These are phyloP conservation scores for Ballota nigra DNA, from an alignment of 257 asterid genomes.

Conservation along the genomic window DNA sequence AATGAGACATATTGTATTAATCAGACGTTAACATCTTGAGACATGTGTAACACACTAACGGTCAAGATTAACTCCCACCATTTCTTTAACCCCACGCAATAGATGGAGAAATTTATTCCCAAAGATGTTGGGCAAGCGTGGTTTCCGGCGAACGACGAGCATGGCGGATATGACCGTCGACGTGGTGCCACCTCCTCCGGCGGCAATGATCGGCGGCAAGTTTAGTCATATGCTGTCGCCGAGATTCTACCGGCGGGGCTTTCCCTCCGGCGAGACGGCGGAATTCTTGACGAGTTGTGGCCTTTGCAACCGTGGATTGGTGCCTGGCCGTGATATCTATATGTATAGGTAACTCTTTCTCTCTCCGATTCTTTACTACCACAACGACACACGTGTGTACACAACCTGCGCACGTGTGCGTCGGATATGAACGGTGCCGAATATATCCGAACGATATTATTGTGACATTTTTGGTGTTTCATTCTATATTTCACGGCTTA, in stretches of 20 bases:
- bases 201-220: slow-evolving; percentile 23
- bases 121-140: slow-evolving; percentile 43
- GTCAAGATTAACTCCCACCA: slow-evolving; percentile 25
- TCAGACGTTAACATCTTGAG: slow-evolving; percentile 23
- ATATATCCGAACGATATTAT: too few species aligned
- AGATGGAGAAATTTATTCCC: too few species aligned
- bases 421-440: too few species aligned
- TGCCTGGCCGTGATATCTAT: slow-evolving; percentile 49
- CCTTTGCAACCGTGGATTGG: slow-evolving; percentile 51
- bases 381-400: too few species aligned
- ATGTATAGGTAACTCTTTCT: slow-evolving; percentile 52
- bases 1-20: too few species aligned
- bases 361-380: too few species aligned
- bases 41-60: slow-evolving; percentile 24
- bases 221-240: slow-evolving; percentile 39
- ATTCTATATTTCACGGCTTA: too few species aligned
- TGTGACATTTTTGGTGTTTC: too few species aligned
- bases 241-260: slow-evolving; percentile 28
- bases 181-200: slow-evolving; percentile 26
- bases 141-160: slow-evolving; percentile 43
- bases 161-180: slow-evolving; percentile 43
- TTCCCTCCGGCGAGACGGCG: slow-evolving; percentile 23
- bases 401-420: too few species aligned
- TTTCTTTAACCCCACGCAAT: slow-evolving; percentile 22
- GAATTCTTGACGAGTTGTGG: slow-evolving; percentile 52